These are phyloP conservation scores for Termitomyces sp. DNA, from an alignment of 768 basidiomycete genomes.

Conservation along the genomic window DNA sequence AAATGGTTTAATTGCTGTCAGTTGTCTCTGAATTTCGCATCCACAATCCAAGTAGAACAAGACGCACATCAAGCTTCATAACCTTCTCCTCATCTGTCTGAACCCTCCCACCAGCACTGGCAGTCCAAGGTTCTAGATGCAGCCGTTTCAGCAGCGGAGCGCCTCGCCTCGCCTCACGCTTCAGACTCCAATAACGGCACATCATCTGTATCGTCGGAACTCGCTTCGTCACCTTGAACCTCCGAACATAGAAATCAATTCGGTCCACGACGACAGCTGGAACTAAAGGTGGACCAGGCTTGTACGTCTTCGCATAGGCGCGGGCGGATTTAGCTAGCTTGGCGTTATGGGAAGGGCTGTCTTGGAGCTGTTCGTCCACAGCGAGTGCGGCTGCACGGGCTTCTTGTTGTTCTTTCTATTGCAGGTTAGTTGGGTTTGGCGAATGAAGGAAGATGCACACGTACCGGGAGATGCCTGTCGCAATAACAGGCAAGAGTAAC, in stretches of 20 bases:
- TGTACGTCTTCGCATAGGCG: constrained; percentile 89
- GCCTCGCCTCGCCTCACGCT: constrained; percentile 87
- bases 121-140: constrained; percentile 97
- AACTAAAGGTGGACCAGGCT: constrained; percentile 88
- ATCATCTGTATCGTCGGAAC: constrained; percentile 68
- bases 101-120: constrained; percentile 51
- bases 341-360: constrained; percentile 30
- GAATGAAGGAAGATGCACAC: constrained; percentile 17
- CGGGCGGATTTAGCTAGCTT: constrained; percentile 73
- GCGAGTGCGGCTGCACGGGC: constrained; percentile 49
- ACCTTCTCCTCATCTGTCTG: constrained; percentile 80
- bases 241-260: constrained; percentile 67
- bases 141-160: constrained; percentile 90
- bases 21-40: background rate
- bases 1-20: constrained; percentile 52
- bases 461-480: constrained; percentile 85
- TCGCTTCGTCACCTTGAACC: constrained; percentile 70
- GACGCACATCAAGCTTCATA: constrained; percentile 72
- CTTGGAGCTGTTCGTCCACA: constrained; percentile 40
- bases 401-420: constrained; percentile 66
- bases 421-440: background rate
- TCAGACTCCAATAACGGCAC: constrained; percentile 96
- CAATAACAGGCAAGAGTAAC: constrained; percentile 74
- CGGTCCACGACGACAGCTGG: constrained; percentile 80
- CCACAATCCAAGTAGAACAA: background rate